Conservation (phyloP, 495 filamentous ascomycete genomes). For the Pseudoneurospora amorphoporcata region DNA sequence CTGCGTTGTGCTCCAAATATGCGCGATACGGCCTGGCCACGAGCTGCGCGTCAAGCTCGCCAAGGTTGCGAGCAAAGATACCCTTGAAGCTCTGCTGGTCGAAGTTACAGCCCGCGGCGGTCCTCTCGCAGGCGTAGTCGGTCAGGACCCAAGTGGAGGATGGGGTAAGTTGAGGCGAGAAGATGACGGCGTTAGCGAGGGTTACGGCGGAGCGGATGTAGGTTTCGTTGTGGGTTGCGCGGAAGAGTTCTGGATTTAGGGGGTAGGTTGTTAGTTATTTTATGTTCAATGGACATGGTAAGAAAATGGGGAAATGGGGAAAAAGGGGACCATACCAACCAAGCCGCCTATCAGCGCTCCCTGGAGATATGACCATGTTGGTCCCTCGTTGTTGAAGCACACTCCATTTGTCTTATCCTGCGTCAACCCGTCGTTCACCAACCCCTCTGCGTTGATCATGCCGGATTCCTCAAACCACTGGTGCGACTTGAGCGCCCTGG, state of each 20-base stretch:
- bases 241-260: conserved; percentile 15
- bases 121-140: conserved; percentile 41
- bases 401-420: conserved; percentile 13
- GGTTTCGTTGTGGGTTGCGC: conserved; percentile 11
- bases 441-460: conserved; percentile 50
- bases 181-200: conserved; percentile 42
- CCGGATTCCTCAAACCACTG: conserved; percentile 52
- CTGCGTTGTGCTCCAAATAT: conserved; percentile 46
- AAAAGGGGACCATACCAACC: conserved; percentile 34
- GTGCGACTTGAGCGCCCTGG: conserved; percentile 47
- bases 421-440: conserved; percentile 59
- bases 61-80: conserved; percentile 56
- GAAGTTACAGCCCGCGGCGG: conserved; percentile 36
- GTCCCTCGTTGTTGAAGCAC: conserved; percentile 51
- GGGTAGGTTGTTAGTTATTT: conserved; percentile 17
- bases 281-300: conserved; percentile 7
- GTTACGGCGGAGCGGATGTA: conserved; percentile 41
- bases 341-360: conserved; percentile 61
- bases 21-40: conserved; percentile 34
- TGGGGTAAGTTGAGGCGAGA: background rate
- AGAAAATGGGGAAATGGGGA: background rate
- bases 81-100: conserved; percentile 65
- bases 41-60: conserved; percentile 37
- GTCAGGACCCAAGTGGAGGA: conserved; percentile 47
- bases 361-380: conserved; percentile 65